Base-by-base conservation (phyloP, 108 stramenopile genomes). In the Skeletonema marinoi region DNA sequence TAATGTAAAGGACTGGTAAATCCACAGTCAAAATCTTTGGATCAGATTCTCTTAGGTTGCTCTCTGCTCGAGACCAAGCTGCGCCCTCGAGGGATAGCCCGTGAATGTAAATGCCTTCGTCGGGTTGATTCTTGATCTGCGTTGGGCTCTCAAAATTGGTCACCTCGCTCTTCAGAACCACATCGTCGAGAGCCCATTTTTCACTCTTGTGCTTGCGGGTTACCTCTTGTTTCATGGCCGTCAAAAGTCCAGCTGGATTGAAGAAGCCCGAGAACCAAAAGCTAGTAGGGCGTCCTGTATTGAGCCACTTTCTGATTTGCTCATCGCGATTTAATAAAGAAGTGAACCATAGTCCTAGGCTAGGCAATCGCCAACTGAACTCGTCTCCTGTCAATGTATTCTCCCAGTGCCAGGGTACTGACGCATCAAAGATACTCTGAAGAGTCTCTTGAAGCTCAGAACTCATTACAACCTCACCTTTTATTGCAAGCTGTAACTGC, bases 221-320 rank as follows among this genome's bases (percentile, higher is more conserved):
- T 3, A 97, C 95, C 72, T 94, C 95, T 77, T 97, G 96, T 76
- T 96, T 94, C 92, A 95, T 96, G 3, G 93, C 93, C 25, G 96
- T 97, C 30, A 97, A 69, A 70, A 89, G 88, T 6, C 93, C 96
- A 61, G 93, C 86, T 14, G 95, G 95, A 66, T 97, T 96, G 74
- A 94, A 96, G 78, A 96, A 95, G 5, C 95, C 93, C 5, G 95
- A 89, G 29, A 97, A 66, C 95, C 95, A 96, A 75, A 85, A 97
- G 39, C 79, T 85, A 56, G 78, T 89, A 32, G 94, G 91, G 31
- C 87, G 76, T 5, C 92, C 91, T 29, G 66, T 82, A 67, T 83
- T 84, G 16, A 97, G 81, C 96, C 96, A 97, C 12, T 59, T 71
- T 4, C 94, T 74, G 58, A 88, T 82, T 87, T 97, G 96, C 56